A percentile compares a stretch with the other conserved stretches of the same genome.
phyloP scores from a whole-genome alignment of 345 rosid genomes.

The Hibiscus trionum region DNA sequence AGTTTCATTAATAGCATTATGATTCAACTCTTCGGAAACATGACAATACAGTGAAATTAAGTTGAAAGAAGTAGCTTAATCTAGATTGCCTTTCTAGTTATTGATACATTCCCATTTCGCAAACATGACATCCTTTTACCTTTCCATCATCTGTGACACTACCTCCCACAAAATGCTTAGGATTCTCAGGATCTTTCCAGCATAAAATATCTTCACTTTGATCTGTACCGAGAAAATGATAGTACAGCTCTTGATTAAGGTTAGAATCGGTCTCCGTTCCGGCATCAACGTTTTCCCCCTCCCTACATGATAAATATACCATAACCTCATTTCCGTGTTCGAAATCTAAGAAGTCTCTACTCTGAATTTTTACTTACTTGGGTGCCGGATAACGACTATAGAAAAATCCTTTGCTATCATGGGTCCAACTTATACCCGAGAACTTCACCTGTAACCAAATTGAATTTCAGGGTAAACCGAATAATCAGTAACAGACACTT shows the following conservation, averaged over 20 bases:
- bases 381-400: conserved; percentile 89
- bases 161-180: conserved; percentile 49
- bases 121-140: conserved; percentile 31
- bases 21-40: background rate
- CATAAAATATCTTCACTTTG: conserved; percentile 85
- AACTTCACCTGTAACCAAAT: conserved; percentile 60
- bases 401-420: conserved; percentile 82
- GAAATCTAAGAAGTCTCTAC: background rate
- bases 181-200: conserved; percentile 83
- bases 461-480: background rate
- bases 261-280: conserved; percentile 87
- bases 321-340: background rate
- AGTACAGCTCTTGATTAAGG: conserved; percentile 70
- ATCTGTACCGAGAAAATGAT: conserved; percentile 69
- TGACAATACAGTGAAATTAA: background rate
- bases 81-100: background rate
- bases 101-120: background rate
- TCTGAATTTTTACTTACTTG: conserved; percentile 38
- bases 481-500: background rate
- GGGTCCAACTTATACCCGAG: conserved; percentile 75
- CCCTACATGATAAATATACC: conserved; percentile 36
- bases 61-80: background rate
- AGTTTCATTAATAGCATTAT: background rate
- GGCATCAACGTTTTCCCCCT: conserved; percentile 74
- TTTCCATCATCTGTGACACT: conserved; percentile 76